Base-by-base conservation (phyloP, 805 yeast genomes). In the Suhomyces xylopsoci region DNA sequence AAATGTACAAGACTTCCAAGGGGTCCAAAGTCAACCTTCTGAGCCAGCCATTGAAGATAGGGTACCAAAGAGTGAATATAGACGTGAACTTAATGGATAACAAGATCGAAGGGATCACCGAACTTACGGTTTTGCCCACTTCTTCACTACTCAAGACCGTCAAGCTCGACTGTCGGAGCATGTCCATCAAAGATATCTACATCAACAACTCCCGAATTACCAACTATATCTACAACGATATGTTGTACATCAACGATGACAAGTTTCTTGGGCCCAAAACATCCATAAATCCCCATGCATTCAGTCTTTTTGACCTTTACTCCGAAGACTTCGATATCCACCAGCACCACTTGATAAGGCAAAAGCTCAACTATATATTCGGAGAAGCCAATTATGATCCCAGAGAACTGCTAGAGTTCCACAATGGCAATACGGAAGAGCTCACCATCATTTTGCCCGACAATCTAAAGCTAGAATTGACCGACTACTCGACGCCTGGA, bases 21-120 rank as follows among this genome's bases (percentile, higher is more conserved):
- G 55, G 62, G 1, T 41, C 55, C 7, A 64, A 59, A 7, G 41
- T 45, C 19, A 64, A 62, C 48, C 50, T 71, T 12, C 70, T 60
- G 68, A 60, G 68, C 9, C 85, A 81, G 55, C 64, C 67, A n/a
- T 83, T 88, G 66, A 84, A 81, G 61, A 80, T 93, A 20, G 91
- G 93, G 4, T 96, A 91, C 66, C 97, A 93, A 67, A 81, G 87
- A 58, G 88, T 93, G 12, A 79, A 81, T 24, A 70, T 93, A 17
- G 96, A 92, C 64, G 82, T 93, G 3, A 96, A 91, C 65, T 72
- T 92, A 43, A 79, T 83, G n/a, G 73, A 77, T 15, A 78, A 81
- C 55, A 62, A 71, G 19, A 71, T 91, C 5, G 64, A 62, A 0
- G 99, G 98, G 14, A 78, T 81, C 58, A 90, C 97, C 0, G 97